Evolutionary conservation across 2,329 filamentous ascomycete species (phyloP).

Genomic region (Paramyrothecium roridum): DNA sequence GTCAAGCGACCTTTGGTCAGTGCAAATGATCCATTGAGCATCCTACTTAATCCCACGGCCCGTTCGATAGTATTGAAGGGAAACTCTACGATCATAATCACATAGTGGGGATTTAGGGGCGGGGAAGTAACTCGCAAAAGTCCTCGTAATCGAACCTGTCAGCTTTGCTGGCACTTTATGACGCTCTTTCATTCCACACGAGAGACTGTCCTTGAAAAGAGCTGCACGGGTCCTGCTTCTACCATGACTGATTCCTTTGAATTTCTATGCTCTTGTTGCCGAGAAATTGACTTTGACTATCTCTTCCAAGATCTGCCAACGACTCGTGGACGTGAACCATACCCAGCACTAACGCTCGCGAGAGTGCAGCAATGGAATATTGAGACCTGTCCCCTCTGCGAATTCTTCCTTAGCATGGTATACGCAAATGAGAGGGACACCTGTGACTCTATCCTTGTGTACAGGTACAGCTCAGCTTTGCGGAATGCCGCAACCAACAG

Average conservation of each 20-base stretch:
- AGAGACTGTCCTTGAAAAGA: too few relatives aligned
- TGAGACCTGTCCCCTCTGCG: neutral
- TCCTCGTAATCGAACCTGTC: too few relatives aligned
- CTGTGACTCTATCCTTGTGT: neutral
- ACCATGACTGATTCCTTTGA: neutral
- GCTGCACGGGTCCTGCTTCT: too few relatives aligned
- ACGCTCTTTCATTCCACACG: too few relatives aligned
- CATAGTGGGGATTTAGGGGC: too few relatives aligned
- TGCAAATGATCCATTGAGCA: too few relatives aligned
- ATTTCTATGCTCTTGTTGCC: neutral
- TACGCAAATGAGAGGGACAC: neutral
- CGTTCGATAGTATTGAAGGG: too few relatives aligned
- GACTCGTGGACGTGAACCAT: neutral
- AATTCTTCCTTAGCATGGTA: neutral
- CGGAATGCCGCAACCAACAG: neutral
- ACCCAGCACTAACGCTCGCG: constrained; percentile 11
- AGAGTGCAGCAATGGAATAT: constrained; percentile 1
- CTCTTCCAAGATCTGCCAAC: neutral
- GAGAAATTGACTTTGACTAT: neutral
- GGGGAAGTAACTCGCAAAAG: too few relatives aligned
- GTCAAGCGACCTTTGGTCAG: too few relatives aligned
- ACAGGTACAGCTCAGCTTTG: neutral
- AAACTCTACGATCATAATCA: too few relatives aligned
- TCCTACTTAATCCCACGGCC: too few relatives aligned
- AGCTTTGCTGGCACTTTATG: too few relatives aligned